These are phyloP conservation scores for Salmacisia buchloeana DNA, from an alignment of 1,284 basidiomycete species.

Conservation along the genomic window DNA sequence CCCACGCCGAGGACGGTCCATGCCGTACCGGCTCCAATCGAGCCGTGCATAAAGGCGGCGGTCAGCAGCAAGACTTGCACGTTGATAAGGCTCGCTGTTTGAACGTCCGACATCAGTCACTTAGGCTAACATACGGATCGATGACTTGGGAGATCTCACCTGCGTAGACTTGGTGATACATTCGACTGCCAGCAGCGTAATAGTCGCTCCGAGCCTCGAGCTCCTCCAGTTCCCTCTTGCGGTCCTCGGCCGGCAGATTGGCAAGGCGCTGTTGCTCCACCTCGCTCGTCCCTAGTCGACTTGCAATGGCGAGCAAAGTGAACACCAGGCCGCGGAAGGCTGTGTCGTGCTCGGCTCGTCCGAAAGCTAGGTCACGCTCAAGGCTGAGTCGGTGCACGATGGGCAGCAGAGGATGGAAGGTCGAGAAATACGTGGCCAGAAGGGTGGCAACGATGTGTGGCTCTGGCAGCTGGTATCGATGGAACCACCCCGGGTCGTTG, in stretches of 20 bases:
- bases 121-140: neutral
- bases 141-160: neutral
- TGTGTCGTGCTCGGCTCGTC: conserved; percentile 32
- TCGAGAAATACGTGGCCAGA: conserved; percentile 30
- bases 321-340: conserved; percentile 43
- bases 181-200: conserved; percentile 37
- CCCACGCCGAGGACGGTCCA: conserved; percentile 42
- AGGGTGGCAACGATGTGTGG: conserved; percentile 25
- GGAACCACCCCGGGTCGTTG: conserved; percentile 29
- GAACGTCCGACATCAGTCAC: too few species aligned
- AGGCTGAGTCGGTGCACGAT: conserved; percentile 35
- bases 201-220: conserved; percentile 31
- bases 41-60: conserved; percentile 35
- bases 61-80: conserved; percentile 41
- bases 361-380: conserved; percentile 26
- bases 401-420: conserved; percentile 38
- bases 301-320: conserved; percentile 37
- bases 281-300: conserved; percentile 19
- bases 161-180: conserved; percentile 41
- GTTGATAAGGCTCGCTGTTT: conserved; percentile 33
- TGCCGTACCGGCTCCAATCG: conserved; percentile 33
- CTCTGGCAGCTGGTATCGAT: conserved; percentile 33
- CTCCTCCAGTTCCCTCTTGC: neutral
- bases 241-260: neutral
- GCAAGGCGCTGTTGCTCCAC: neutral